Evolutionary conservation across 2,329 filamentous ascomycete species (phyloP).

Genomic region (Escovopsis weberi): DNA sequence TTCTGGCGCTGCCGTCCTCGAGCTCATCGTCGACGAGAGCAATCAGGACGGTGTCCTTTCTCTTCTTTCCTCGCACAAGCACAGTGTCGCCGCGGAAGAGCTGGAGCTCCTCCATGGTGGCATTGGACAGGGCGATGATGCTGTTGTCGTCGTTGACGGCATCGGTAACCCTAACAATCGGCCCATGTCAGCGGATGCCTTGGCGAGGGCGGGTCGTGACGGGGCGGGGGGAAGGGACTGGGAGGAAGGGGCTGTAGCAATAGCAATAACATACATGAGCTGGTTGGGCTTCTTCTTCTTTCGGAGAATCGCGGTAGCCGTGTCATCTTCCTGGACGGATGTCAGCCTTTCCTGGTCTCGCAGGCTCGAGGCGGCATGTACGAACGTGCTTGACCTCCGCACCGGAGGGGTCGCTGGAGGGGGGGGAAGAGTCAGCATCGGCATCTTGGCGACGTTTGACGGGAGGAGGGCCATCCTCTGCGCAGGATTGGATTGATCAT

Average conservation of each 20-base stretch:
- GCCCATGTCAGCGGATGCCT: constrained; percentile 3
- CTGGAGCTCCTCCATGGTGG: constrained; percentile 96
- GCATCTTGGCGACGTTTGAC: no score
- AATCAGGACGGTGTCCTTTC: constrained; percentile 96
- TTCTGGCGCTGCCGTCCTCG: constrained; percentile 89
- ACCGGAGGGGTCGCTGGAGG: constrained; percentile 67
- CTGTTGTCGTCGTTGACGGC: constrained; percentile 99
- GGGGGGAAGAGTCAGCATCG: background rate
- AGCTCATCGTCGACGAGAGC: constrained; percentile 95
- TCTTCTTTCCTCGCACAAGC: constrained; percentile 97
- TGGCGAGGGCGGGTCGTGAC: no score
- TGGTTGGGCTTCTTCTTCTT: constrained; percentile 99
- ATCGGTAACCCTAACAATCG: constrained; percentile 71
- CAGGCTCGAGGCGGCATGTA: constrained; percentile 11
- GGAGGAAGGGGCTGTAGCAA: no score
- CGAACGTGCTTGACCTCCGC: constrained; percentile 72
- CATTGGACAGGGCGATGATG: constrained; percentile 94
- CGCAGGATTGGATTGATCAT: constrained; percentile 1
- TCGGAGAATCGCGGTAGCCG: constrained; percentile 91
- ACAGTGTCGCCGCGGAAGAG: constrained; percentile 98
- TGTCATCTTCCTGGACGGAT: constrained; percentile 61
- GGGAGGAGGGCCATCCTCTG: constrained; percentile 17
- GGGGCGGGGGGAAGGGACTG: no score
- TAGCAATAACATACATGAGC: constrained; percentile 55
- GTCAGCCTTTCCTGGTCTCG: constrained; percentile 12